Percentiles rank a stretch among this genome's conserved stretches.
Evolutionary conservation across 2,329 filamentous ascomycete genomes (phyloP).

Genomic region (Eutypa lata): DNA sequence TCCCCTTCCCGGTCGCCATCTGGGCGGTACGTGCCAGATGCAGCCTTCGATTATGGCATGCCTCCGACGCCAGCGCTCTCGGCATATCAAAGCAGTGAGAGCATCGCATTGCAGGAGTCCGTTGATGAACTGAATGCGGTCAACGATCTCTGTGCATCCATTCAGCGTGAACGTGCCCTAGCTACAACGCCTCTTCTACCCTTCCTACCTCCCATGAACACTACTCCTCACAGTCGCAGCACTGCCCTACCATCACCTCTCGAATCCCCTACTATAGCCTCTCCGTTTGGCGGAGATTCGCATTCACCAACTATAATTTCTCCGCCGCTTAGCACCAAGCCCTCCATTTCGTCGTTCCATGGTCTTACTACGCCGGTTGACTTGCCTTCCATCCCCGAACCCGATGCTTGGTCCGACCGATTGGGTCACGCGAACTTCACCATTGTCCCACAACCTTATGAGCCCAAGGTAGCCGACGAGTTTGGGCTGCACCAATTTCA

Average conservation of each 20-base stretch:
- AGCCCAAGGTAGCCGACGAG: constrained; percentile 59
- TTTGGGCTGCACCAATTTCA: constrained; percentile 61
- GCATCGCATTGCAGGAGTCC: constrained; percentile 43
- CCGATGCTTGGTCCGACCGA: constrained; percentile 79
- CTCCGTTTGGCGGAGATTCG: constrained; percentile 41
- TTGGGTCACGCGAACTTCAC: constrained; percentile 93
- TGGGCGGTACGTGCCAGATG: constrained; percentile 43
- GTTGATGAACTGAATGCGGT: constrained; percentile 49
- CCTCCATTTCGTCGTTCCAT: constrained; percentile 73
- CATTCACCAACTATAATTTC: constrained; percentile 48
- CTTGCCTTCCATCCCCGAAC: constrained; percentile 51
- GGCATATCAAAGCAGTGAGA: constrained; percentile 59
- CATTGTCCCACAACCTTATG: constrained; percentile 78
- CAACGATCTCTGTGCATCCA: constrained; percentile 47
- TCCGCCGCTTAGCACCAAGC: constrained; percentile 72
- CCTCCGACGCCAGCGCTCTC: constrained; percentile 63
- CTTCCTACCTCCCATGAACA: constrained; percentile 75
- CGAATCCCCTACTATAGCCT: constrained; percentile 77
- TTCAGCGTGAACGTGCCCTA: constrained; percentile 56
- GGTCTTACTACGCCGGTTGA: constrained; percentile 38
- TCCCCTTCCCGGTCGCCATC: constrained; percentile 74
- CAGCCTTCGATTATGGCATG: constrained; percentile 47
- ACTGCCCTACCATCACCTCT: constrained; percentile 67
- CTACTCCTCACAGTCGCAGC: constrained; percentile 51
- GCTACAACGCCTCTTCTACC: constrained; percentile 83